Evolutionary conservation across 2,329 filamentous ascomycete genomes (phyloP), one percentile per base, ranked within the genome.

Genomic region (Trichoderma citrinoviride): DNA sequence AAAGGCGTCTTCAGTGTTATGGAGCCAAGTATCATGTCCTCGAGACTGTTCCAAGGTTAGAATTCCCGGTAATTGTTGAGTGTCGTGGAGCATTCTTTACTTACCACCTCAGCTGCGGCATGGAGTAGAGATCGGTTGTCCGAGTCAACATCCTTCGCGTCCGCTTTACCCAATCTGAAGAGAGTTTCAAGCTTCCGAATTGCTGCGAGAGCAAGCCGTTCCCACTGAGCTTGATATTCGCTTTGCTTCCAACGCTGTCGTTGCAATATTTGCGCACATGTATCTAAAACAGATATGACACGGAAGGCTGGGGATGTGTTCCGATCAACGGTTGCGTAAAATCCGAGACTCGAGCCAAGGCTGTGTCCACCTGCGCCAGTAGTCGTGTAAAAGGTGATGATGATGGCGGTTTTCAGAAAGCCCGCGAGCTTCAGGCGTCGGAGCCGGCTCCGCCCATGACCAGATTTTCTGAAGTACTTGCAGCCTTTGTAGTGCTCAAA

Each of bases 191-290:
- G 15, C n/a, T 50, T 50, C 0, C n/a, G 15, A 6, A 15, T 10
- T 29, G 47, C 47, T 29, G 7, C 23, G 15, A 50, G 15, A 2
- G 3, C 10, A 5, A 50, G 3, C 1, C 7, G 23, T 27, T 50
- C 7, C 47, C 47, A 50, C 47, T 50, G 47, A 27, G 3, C 3
- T 14, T 27, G 46, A 8, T 12, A 2, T 5, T 25, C 17, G n/a
- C n/a, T n/a, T n/a, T 27, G 7, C 10, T 50, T 2, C 2, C 46
- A 3, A 23, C 2, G 0, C 2, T 8, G 3, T 21, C 5, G 1
- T 23, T 2, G 1, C 7, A 49, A 1, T 14, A 17, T 27, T 0
- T 3, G 2, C 23, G 3, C 23, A 27, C 46, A 49, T 49, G 15
- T 7, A 21, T 27, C 6, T 21, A 49, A 17, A 7, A 49, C 14